Evolutionary conservation across 768 basidiomycete genomes (phyloP), one percentile per base, ranked within the genome.

Genomic region (Suillus tomentosus): DNA sequence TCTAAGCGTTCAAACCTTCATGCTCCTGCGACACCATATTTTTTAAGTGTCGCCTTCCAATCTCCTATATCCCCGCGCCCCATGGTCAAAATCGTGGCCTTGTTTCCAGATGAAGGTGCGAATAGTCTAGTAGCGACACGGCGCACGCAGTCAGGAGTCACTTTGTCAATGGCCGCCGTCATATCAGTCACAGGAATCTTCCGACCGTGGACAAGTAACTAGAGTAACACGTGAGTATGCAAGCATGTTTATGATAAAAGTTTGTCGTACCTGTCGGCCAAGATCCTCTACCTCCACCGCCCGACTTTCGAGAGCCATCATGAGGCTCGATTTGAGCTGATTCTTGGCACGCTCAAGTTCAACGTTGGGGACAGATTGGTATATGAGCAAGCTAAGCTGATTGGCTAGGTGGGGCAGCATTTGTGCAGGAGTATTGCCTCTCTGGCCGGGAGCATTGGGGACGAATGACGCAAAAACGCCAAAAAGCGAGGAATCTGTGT

Each of bases 221-320:
- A 67, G 3, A 64, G 54, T 60, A 59, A 13, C 37, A 50, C 34
- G 1, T 36, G 43, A 73, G 48, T 61, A 40, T 47, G 37, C 55
- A 27, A 6, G 36, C n/a, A 36, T 27, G 17, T n/a, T n/a, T 45
- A 57, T 37, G 3, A 11, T 53, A 17, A 17, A 17, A 54, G 11
- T 15, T 19, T 22, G 34, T 67, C 78, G 31, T 69, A 89, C 90
- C 85, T 97, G 96, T 64, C 96, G 84, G 40, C 96, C 96, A 7
- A 97, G 82, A 75, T 97, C 93, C 72, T 94, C 92, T 10, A 95
- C 92, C 70, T 90, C 90, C 5, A 94, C 84, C 15, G 91, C 84
- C 39, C 91, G 80, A 71, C 92, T 94, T 78, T 97, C 95, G 53
- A 98, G 77, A 2, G 94, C 92, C 96, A 99, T 99, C 81, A 95